These are phyloP conservation scores for Picea glauca DNA, from an alignment of 75 land plant species.

Conservation along the genomic window DNA sequence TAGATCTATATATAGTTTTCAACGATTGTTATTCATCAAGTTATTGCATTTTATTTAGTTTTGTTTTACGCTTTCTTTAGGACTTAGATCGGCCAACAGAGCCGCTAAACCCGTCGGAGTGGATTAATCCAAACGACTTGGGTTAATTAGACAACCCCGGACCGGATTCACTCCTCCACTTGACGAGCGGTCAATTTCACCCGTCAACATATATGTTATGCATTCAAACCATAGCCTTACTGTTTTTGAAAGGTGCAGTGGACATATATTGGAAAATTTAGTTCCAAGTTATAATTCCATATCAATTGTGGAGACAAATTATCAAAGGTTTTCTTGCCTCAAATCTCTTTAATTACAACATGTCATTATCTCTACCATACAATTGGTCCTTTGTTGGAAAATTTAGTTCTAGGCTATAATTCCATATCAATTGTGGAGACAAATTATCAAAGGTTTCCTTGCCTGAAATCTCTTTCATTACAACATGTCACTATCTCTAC, in stretches of 20 bases:
- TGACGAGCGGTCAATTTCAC: too few relatives aligned
- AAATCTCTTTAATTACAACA: constrained; percentile 44
- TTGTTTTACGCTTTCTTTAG: too few relatives aligned
- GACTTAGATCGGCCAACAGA: too few relatives aligned
- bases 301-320: constrained; percentile 53
- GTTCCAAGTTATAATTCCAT: constrained; percentile 44
- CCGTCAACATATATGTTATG: constrained; percentile 53
- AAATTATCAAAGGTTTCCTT: constrained; percentile 64
- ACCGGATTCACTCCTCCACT: too few relatives aligned
- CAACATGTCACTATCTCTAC: constrained; percentile 59
- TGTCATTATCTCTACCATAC: constrained; percentile 63
- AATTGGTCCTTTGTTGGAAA: constrained; percentile 58
- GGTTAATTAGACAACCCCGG: too few relatives aligned
- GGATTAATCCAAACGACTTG: too few relatives aligned
- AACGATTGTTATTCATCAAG: too few relatives aligned
- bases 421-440: constrained; percentile 55
- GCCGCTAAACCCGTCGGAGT: too few relatives aligned
- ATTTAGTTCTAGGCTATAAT: constrained; percentile 44
- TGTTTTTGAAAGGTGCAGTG: constrained; percentile 62
- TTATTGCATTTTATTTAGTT: too few relatives aligned
- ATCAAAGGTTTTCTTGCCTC: constrained; percentile 65
- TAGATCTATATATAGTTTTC: too few relatives aligned
- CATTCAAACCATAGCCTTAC: constrained; percentile 50
- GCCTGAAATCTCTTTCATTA: constrained; percentile 47
- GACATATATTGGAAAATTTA: constrained; percentile 64